A percentile compares a stretch with the other conserved stretches of the same genome.
Evolutionary conservation across 2,329 filamentous ascomycete species (phyloP).

Genomic region (Teratosphaeria viscida): DNA sequence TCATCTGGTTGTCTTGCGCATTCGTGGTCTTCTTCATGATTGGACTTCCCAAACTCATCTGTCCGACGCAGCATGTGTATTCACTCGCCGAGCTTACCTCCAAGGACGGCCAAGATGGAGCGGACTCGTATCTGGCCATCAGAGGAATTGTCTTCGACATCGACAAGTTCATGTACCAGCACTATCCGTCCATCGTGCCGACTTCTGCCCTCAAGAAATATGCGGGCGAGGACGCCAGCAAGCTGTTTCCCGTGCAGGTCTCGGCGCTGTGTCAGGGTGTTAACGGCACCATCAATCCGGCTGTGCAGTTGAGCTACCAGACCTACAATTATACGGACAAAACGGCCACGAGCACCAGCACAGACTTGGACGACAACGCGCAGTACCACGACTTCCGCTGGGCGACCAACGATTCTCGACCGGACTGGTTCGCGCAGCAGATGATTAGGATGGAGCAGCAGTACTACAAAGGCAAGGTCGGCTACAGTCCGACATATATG

Average conservation of each 20-base stretch:
- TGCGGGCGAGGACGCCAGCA: slow-evolving; percentile 75
- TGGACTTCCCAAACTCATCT: slow-evolving; percentile 76
- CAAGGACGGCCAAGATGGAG: slow-evolving; percentile 60
- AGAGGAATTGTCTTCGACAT: slow-evolving; percentile 86
- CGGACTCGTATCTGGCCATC: slow-evolving; percentile 63
- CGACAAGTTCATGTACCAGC: slow-evolving; percentile 57
- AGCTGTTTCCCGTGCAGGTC: slow-evolving; percentile 87
- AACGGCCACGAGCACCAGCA: slow-evolving; percentile 46
- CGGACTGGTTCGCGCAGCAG: slow-evolving; percentile 88
- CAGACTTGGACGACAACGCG: slow-evolving; percentile 55
- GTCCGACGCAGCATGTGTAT: slow-evolving; percentile 82
- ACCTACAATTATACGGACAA: slow-evolving; percentile 63
- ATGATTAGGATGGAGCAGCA: slow-evolving; percentile 66
- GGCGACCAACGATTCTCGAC: slow-evolving; percentile 68
- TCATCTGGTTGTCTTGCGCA: slow-evolving; percentile 83
- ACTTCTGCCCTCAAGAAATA: slow-evolving; percentile 62
- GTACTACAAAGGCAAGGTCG: slow-evolving; percentile 79
- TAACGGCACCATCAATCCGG: slow-evolving; percentile 54
- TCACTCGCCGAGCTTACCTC: slow-evolving; percentile 64
- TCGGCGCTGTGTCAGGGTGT: slow-evolving; percentile 79
- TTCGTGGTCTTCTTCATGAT: slow-evolving; percentile 81
- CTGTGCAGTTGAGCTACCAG: slow-evolving; percentile 77
- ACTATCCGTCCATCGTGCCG: slow-evolving; percentile 61
- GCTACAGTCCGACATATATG: slow-evolving; percentile 71
- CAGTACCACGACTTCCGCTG: slow-evolving; percentile 88